Base-by-base conservation (phyloP, 805 yeast species). In the Ogataea chonburiensis region DNA sequence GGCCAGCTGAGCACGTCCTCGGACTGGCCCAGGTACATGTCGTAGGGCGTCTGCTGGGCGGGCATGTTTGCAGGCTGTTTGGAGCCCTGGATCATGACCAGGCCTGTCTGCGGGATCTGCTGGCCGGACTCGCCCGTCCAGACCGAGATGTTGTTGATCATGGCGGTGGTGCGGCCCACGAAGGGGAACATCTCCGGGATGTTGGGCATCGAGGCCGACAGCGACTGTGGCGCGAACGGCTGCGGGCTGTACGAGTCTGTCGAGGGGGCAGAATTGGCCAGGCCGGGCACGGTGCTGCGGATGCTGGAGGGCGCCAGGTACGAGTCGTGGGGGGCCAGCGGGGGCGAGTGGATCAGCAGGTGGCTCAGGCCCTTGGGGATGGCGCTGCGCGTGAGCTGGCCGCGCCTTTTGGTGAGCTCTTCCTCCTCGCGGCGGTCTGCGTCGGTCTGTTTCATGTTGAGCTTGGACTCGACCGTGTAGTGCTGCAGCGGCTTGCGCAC, bases 71-170 rank as follows among this genome's bases (percentile, higher is more conserved):
- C 21, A 31, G 42, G 5, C 24, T 31, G 33, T 30, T 27, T 34
- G 26, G 36, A 26, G 6, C 46, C 43, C 29, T 55, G 56, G 16
- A 56, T 43, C 49, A 52, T 53, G 11, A 51, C 53, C 19, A 60
- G 43, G 2, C 67, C 64, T 3, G 64, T 58, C 37, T 60, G 64
- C 10, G 64, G 66, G 14, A 63, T 55, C 41, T 63, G 67, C 38
- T 63, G 70, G 22, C 70, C 71, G 21, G 64, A 58, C 40, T 67
- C 70, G 13, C 71, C 75, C 0, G 81, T 76, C 83, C 83, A 77
- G 1, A 70, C 71, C 0, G 79, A 73, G 23, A 77, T 77, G 47
- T 76, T 75, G 49, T 66, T 75, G 48, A 77, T 77, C 83, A 77
- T 77, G 20, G 70, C 70, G 25, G 74, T 75, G 1, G 81, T 72